phyloP scores from a whole-genome alignment of 495 filamentous ascomycete species.

The Aspergillus ostianus region DNA sequence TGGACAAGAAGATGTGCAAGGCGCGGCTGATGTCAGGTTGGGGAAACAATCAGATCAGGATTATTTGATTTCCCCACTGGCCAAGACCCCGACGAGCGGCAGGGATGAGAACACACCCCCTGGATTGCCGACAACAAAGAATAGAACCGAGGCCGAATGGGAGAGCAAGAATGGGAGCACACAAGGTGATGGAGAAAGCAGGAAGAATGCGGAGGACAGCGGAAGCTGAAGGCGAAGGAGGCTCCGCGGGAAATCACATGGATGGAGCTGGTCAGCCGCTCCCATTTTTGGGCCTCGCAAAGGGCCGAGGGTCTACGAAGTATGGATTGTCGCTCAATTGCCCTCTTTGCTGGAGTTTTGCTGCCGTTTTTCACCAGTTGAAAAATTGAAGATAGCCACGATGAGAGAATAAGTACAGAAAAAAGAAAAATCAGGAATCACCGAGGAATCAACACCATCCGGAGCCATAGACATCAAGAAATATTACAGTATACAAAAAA shows the following conservation, averaged over 20 bases:
- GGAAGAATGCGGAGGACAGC: neutral
- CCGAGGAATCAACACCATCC: neutral
- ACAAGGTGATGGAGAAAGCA: constrained; percentile 6
- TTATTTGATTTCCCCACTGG: neutral
- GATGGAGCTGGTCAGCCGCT: too few relatives aligned
- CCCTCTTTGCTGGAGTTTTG: neutral
- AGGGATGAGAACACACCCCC: neutral
- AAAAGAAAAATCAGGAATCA: neutral
- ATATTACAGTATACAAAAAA: neutral
- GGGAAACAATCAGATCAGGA: neutral
- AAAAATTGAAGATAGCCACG: neutral
- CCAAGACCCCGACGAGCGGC: neutral
- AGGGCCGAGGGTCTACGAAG: neutral
- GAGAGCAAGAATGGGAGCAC: constrained; percentile 9
- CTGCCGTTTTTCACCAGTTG: neutral
- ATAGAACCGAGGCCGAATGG: neutral
- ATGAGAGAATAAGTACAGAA: constrained; percentile 9
- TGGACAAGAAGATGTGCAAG: neutral
- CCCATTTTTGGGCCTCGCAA: too few relatives aligned
- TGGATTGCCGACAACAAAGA: neutral
- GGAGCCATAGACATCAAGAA: neutral
- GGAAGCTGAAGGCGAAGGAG: neutral
- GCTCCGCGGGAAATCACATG: neutral
- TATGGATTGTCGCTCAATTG: too few relatives aligned
- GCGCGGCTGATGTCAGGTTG: neutral